Evolutionary conservation across 108 stramenopile species (phyloP).

Genomic region (Heterococcus sp.): DNA sequence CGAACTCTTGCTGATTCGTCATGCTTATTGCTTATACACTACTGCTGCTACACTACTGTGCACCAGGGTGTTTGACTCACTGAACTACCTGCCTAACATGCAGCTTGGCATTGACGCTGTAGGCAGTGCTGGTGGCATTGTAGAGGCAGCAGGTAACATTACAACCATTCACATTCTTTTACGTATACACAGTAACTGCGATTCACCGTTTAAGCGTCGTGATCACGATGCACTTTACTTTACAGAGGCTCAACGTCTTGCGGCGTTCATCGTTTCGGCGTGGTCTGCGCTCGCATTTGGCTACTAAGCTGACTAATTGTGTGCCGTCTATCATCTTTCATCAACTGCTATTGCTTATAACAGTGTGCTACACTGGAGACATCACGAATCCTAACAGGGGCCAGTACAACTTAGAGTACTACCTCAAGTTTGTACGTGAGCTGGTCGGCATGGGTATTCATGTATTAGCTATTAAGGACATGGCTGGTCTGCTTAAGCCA

Average conservation of each 20-base stretch:
- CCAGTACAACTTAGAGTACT: constrained; percentile 87
- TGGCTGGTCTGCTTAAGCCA: constrained; percentile 93
- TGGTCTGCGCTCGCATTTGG: too few relatives aligned
- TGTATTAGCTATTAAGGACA: constrained; percentile 92
- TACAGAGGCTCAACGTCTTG: too few relatives aligned
- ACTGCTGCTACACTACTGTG: too few relatives aligned
- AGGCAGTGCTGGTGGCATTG: constrained; percentile 85
- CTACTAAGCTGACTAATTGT: too few relatives aligned
- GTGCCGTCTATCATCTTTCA: too few relatives aligned
- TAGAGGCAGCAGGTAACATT: too few relatives aligned
- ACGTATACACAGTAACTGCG: too few relatives aligned
- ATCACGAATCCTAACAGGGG: constrained; percentile 67
- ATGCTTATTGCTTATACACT: neutral
- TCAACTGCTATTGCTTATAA: too few relatives aligned
- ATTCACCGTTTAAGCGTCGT: too few relatives aligned
- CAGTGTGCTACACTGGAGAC: constrained; percentile 95
- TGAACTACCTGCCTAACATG: constrained; percentile 96
- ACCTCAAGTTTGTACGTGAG: constrained; percentile 78
- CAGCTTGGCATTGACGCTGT: constrained; percentile 91
- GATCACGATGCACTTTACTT: too few relatives aligned
- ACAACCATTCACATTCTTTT: too few relatives aligned
- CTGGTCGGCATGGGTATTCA: constrained; percentile 77
- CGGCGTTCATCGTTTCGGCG: too few relatives aligned
- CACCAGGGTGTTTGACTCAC: constrained; percentile 81
- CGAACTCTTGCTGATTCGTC: neutral